Percentiles rank a stretch among this genome's conserved stretches.
phyloP scores from a whole-genome alignment of 2,329 filamentous ascomycete species.

The Aspergillus fructus region DNA sequence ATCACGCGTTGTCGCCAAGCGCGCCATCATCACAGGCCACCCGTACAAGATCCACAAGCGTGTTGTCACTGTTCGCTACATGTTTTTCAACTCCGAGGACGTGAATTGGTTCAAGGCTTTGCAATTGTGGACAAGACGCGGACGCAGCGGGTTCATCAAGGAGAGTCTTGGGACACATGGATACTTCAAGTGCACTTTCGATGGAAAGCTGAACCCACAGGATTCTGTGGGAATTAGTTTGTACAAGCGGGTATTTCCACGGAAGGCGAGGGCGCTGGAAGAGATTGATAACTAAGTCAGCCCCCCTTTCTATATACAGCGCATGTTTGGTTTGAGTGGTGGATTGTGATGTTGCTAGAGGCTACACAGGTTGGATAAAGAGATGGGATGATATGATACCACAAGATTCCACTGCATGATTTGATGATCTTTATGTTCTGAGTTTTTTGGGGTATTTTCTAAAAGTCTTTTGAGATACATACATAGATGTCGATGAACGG shows the following conservation, averaged over 20 bases:
- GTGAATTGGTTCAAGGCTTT: slow-evolving; percentile 97
- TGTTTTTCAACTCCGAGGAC: slow-evolving; percentile 98
- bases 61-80: slow-evolving; percentile 94
- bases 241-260: slow-evolving; percentile 83
- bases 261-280: slow-evolving; percentile 58
- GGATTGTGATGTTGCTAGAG: slow-evolving; percentile 7
- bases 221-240: slow-evolving; percentile 89
- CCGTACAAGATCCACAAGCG: slow-evolving; percentile 99
- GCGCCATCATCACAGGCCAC: slow-evolving; percentile 89
- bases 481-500: not conserved
- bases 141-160: slow-evolving; percentile 87
- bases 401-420: slow-evolving; percentile 24
- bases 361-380: not conserved
- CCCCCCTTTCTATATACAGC: not conserved
- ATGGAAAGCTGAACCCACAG: slow-evolving; percentile 91
- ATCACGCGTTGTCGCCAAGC: slow-evolving; percentile 82
- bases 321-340: not conserved
- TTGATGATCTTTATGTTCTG: slow-evolving; percentile 20
- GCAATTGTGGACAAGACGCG: slow-evolving; percentile 89
- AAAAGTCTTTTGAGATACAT: slow-evolving; percentile 1
- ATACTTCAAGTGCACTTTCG: slow-evolving; percentile 99
- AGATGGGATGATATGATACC: slow-evolving; percentile 29
- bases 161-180: slow-evolving; percentile 93
- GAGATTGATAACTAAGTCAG: slow-evolving; percentile 16
- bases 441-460: not conserved